Conservation (phyloP, 2,329 filamentous ascomycete species). For the Calonectria hawksworthii region DNA sequence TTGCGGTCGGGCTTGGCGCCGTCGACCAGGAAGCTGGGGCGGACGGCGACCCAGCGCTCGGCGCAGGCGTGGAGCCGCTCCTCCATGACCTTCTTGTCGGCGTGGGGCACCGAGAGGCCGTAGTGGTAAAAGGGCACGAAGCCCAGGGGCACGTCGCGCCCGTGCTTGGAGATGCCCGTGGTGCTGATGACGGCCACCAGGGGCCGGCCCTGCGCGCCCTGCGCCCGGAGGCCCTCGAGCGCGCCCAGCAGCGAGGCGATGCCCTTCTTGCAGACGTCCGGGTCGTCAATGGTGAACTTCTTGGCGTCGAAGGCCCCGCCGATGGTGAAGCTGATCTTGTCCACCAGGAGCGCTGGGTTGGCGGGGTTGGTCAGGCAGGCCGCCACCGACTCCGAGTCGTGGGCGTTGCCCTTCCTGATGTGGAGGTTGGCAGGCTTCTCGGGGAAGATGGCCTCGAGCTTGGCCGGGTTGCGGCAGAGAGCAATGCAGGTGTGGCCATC, state of each 20-base stretch:
- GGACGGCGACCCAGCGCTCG: slow-evolving; percentile 52
- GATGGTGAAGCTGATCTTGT: slow-evolving; percentile 56
- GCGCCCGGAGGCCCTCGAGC: slow-evolving; percentile 43
- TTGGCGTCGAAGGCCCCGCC: slow-evolving; percentile 48
- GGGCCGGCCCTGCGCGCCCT: slow-evolving; percentile 47
- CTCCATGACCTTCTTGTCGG: slow-evolving; percentile 65
- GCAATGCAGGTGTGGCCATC: slow-evolving; percentile 56
- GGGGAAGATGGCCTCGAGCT: slow-evolving; percentile 53
- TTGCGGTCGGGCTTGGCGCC: slow-evolving; percentile 37
- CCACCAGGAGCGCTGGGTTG: slow-evolving; percentile 49
- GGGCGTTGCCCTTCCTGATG: slow-evolving; percentile 56
- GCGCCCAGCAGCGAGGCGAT: slow-evolving; percentile 52
- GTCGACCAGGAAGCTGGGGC: slow-evolving; percentile 53
- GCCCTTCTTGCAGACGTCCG: slow-evolving; percentile 57
- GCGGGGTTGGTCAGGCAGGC: slow-evolving; percentile 48
- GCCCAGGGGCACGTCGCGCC: slow-evolving; percentile 52
- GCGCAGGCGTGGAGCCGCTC: slow-evolving; percentile 36
- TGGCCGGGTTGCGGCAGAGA: slow-evolving; percentile 57
- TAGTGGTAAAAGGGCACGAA: slow-evolving; percentile 59
- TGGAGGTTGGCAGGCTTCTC: slow-evolving; percentile 49
- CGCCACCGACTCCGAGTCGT: slow-evolving; percentile 50
- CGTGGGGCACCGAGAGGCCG: slow-evolving; percentile 58
- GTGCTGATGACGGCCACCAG: slow-evolving; percentile 55
- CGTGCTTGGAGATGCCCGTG: slow-evolving; percentile 55
- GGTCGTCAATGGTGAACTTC: slow-evolving; percentile 51